These are phyloP conservation scores for Stemphylium beticola DNA, from an alignment of 2,329 filamentous ascomycete species.

Conservation along the genomic window DNA sequence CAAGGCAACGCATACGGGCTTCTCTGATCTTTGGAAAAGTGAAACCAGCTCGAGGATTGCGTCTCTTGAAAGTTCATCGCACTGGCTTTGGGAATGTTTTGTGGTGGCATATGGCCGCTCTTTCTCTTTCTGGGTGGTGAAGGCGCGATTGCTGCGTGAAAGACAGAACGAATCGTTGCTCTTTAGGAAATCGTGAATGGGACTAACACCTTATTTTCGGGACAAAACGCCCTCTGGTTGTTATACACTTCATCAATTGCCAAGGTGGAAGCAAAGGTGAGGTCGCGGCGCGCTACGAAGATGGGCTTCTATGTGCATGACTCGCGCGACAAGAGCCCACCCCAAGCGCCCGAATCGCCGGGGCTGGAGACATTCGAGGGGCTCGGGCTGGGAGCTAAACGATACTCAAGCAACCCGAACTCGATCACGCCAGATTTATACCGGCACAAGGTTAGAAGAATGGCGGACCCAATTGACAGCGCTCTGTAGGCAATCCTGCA, in stretches of 20 bases:
- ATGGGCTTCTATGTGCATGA: conserved; percentile 27
- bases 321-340: conserved; percentile 21
- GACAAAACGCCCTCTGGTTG: background rate
- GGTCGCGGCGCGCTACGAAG: conserved; percentile 14
- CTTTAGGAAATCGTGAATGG: background rate
- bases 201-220: background rate
- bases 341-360: conserved; percentile 23
- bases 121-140: background rate
- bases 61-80: no score
- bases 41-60: no score
- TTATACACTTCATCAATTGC: background rate
- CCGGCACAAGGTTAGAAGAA: conserved; percentile 21
- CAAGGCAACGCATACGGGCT: no score
- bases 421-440: conserved; percentile 22
- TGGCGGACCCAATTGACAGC: conserved; percentile 62
- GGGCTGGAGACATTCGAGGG: conserved; percentile 25
- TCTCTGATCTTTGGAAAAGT: no score
- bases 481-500: conserved; percentile 65
- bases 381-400: conserved; percentile 24
- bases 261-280: conserved; percentile 8
- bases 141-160: conserved; percentile 1
- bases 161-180: background rate
- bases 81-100: background rate
- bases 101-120: background rate
- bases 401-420: conserved; percentile 19